phyloP scores from a whole-genome alignment of 2,329 filamentous ascomycete genomes.

The Ophiostoma perfectum region DNA sequence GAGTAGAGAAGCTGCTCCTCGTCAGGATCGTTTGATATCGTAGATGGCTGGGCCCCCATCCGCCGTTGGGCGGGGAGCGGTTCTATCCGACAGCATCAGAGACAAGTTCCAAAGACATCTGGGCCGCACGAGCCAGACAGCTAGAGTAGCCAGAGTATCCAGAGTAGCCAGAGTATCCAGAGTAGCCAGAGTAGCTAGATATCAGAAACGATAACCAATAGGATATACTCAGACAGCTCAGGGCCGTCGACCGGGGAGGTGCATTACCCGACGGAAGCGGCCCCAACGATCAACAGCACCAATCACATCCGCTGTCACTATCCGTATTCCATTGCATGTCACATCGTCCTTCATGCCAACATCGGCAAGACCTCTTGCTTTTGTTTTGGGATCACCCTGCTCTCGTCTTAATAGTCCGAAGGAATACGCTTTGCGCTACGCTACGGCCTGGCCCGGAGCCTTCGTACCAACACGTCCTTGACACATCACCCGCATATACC shows the following conservation, averaged over 20 bases:
- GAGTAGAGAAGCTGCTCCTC: background rate
- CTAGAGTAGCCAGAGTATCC: background rate
- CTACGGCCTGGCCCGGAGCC: background rate
- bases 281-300: background rate
- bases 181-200: background rate
- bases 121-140: no score
- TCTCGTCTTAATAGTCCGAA: no score
- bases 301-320: background rate
- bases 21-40: background rate
- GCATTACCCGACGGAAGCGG: conserved; percentile 2
- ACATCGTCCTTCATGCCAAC: background rate
- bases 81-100: background rate
- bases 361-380: background rate
- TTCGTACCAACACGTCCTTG: background rate
- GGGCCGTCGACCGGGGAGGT: background rate
- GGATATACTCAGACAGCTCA: background rate
- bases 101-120: background rate
- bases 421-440: background rate
- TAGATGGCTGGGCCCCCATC: background rate
- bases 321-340: background rate
- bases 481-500: background rate
- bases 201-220: background rate
- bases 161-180: background rate
- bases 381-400: no score
- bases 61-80: background rate